Base-by-base conservation (phyloP, 1,284 basidiomycete species). In the Coniophora puteana region DNA sequence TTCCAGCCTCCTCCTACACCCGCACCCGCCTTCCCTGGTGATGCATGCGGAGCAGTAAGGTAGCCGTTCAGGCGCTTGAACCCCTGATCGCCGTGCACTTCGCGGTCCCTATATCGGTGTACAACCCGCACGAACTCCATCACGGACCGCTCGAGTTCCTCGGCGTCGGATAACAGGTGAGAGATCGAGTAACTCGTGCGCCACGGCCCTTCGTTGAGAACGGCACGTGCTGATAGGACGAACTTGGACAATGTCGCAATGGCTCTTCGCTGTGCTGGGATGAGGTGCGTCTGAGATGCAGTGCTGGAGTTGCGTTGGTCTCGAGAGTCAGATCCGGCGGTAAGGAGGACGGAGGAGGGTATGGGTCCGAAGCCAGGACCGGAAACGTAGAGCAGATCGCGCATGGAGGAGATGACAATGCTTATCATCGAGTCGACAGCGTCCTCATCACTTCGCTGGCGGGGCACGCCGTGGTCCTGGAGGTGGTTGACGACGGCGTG, bases 181-280 rank as follows among this genome's bases (percentile, higher is more conserved):
- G 45, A 49, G 2, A 61, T 46, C 14, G 38, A 44, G 18, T 57
- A 49, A 13, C 22, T 45, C 8, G 28, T 18, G 11, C 25, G 48
- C 61, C 61, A 62, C 1, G 59, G 56, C 1, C 47, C 57, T 36
- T 59, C 54, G 13, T 59, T 59, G n/a, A 59, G 43, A 31, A 55
- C 50, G 7, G 63, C 63, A 5, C 55, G 52, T 2, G 58, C 63
- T 2, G 61, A 63, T 11, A 64, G 40, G 16, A 65, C 52, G 26
- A 63, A 63, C 41, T 65, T 63, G 29, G 61, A 63, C 18, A 65
- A 55, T 2, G 63, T 63, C 3, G 63, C 61, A 32, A 65, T 54
- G 17, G 53, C 52, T 18, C 62, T 61, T 32, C 61, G 59, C 35
- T 63, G 62, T 11, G 62, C 63, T 26, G 62, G 55, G 25, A 63